Base-by-base conservation (phyloP, 345 rosid genomes). In the Turritis glabra region DNA sequence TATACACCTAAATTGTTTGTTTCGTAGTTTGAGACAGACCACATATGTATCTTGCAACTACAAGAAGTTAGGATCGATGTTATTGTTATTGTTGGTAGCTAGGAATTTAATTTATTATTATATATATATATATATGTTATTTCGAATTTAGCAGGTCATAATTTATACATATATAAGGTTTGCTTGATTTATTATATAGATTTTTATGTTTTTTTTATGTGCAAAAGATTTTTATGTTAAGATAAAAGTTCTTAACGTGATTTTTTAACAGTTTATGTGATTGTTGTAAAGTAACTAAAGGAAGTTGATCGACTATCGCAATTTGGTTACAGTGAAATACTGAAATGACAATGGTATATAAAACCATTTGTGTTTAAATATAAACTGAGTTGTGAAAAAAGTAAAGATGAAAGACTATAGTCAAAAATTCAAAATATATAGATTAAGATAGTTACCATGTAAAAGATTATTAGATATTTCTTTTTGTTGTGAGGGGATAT, bases 21-120 rank as follows among this genome's bases (percentile, higher is more conserved):
- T 76, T 76, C 75, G 69, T 69, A 61, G 62, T 76, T 61, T 76
- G 64, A 53, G 64, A 76, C 79, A 76, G 38, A 26, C 74, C 56
- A 53, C 40, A 68, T 10, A 25, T 46, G 32, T 48, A 60, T 50
- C 54, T 75, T 59, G 68, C 74, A 75, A 61, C 55, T 40, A 22
- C 55, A 68, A 59, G 22, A 75, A 68, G 63, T 59, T 51, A 75
- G 69, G 56, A 60, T 75, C 29, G 30, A 41, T 59, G 79, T 52
- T 75, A 58, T 67, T 67, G 62, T 67, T 67, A 59, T 52, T 48
- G 73, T 50, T 75, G 61, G 67, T 66, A n/a, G n/a, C n/a, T n/a
- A 19, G 22, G 61, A 75, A 58, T 46, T 43, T 57, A 48, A 44
- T 11, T 21, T 41, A 53, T 44, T 55, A 46, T 26, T 61, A 21